phyloP scores from a whole-genome alignment of 2,329 filamentous ascomycete species.

The Colletotrichum kahawae region DNA sequence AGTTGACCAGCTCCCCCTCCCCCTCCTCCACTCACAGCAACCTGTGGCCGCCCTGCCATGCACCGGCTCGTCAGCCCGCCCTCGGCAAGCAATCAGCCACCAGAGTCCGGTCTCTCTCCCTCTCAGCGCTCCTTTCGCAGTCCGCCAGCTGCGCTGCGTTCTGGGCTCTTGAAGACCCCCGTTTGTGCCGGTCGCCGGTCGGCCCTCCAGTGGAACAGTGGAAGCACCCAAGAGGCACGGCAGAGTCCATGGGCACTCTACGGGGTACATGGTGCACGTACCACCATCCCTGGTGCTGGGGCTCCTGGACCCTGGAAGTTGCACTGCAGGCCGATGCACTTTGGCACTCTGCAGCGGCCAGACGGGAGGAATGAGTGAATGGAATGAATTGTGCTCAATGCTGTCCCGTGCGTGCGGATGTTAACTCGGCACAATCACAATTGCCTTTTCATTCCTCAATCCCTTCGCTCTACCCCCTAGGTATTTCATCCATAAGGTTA shows the following conservation, averaged over 20 bases:
- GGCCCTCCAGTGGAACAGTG: not conserved
- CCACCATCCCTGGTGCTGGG: not conserved
- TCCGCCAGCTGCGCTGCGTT: not conserved
- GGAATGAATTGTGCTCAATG: not conserved
- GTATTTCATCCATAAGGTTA: not conserved
- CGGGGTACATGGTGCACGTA: not conserved
- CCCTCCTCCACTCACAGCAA: not conserved
- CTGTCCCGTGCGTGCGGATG: not conserved
- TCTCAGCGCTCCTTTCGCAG: not conserved
- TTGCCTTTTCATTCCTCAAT: not conserved
- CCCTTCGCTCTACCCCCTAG: not conserved
- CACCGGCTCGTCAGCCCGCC: not conserved
- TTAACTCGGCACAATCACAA: not conserved
- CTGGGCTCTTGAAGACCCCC: not conserved
- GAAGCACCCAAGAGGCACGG: not conserved
- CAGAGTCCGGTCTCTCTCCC: not conserved
- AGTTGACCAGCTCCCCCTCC: not conserved
- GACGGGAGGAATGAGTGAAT: not conserved
- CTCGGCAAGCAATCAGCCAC: not conserved
- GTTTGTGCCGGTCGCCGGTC: not conserved
- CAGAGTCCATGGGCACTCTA: not conserved
- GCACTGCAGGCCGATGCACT: not conserved
- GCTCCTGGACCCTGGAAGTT: slow-evolving; percentile 6
- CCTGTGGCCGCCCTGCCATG: not conserved
- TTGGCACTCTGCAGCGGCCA: not conserved